Percentiles rank a stretch among this genome's conserved stretches.
These are phyloP conservation scores for Fusarium poae DNA, from an alignment of 2,329 filamentous ascomycete species.

Conservation along the genomic window DNA sequence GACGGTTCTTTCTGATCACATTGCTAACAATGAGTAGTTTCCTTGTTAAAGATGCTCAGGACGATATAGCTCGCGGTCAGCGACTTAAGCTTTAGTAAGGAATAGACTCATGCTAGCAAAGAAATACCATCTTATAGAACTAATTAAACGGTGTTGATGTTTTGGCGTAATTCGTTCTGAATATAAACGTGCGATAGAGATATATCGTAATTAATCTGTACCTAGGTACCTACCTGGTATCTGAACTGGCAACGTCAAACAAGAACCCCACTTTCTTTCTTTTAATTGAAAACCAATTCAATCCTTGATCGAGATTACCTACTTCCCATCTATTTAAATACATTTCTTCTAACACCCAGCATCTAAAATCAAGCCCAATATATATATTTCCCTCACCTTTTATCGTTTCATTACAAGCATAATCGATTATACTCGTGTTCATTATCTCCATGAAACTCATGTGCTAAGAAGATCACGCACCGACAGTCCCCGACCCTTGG, in stretches of 20 bases:
- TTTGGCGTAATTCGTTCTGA: not conserved
- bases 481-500: conserved; percentile 63
- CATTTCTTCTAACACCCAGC: conserved; percentile 1
- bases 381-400: not conserved
- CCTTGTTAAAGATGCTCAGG: conserved; percentile 84
- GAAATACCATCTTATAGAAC: conserved; percentile 1
- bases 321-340: conserved; percentile 10
- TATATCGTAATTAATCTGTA: not conserved
- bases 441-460: conserved; percentile 50
- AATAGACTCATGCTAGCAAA: not conserved
- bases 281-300: conserved; percentile 29
- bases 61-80: conserved; percentile 78
- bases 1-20: not conserved
- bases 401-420: not conserved
- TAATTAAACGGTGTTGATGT: not conserved
- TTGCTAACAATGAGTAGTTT: conserved; percentile 70
- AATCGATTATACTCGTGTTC: conserved; percentile 4
- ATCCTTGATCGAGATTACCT: conserved; percentile 13
- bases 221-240: no score
- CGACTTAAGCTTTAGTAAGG: conserved; percentile 72
- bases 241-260: not conserved
- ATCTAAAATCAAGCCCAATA: conserved; percentile 5
- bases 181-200: not conserved
- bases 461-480: conserved; percentile 67
- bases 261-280: conserved; percentile 24